These are phyloP conservation scores for Phellopilus nigrolimitatus DNA, from an alignment of 1,284 basidiomycete genomes.

Conservation along the genomic window DNA sequence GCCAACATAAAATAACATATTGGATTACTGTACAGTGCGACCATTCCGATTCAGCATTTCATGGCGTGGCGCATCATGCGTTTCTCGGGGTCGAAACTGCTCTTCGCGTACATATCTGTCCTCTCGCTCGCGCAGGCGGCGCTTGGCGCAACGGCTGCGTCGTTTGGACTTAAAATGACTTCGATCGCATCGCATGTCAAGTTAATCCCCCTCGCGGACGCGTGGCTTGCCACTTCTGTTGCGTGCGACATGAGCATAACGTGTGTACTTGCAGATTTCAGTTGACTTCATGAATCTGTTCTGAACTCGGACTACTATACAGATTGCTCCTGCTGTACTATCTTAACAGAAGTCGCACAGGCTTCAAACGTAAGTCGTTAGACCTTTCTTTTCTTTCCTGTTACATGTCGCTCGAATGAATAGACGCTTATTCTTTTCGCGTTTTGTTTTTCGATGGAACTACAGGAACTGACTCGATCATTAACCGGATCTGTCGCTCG, in stretches of 20 bases:
- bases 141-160: neutral
- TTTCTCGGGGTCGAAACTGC: slow-evolving; percentile 1
- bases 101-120: slow-evolving; percentile 8
- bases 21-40: slow-evolving; percentile 3
- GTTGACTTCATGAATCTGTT: neutral
- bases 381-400: neutral
- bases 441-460: neutral
- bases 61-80: slow-evolving; percentile 13
- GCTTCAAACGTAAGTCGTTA: slow-evolving; percentile 9
- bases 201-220: slow-evolving; percentile 14
- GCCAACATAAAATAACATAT: no score
- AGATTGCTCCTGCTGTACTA: slow-evolving; percentile 11
- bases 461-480: slow-evolving; percentile 14
- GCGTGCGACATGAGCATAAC: slow-evolving; percentile 12
- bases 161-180: slow-evolving; percentile 1
- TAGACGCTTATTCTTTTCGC: neutral
- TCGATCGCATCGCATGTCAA: slow-evolving; percentile 4
- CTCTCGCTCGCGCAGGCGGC: slow-evolving; percentile 8
- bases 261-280: neutral
- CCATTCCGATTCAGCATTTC: slow-evolving; percentile 16
- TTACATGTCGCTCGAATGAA: neutral
- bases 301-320: neutral
- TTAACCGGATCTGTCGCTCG: slow-evolving; percentile 7
- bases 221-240: slow-evolving; percentile 8
- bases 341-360: slow-evolving; percentile 12